Evolutionary conservation across 345 rosid genomes (phyloP), one percentile per base, ranked within the genome.

Genomic region (Toxicodendron radicans): DNA sequence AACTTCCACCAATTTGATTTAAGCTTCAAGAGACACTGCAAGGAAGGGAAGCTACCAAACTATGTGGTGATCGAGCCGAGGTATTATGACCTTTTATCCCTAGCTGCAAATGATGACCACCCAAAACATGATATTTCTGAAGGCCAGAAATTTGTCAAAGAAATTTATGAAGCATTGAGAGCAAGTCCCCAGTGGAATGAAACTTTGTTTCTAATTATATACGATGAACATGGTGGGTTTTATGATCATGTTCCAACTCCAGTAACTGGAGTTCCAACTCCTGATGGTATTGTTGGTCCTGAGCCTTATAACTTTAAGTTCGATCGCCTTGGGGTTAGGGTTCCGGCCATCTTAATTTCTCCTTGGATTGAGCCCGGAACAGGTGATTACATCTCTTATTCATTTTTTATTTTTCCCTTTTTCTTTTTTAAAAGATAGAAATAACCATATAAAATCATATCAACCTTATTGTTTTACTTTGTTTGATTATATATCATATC

Each of bases 211-310:
- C 18, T 92, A 0, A 52, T 94, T 43, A 75, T 79, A 21, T 94
- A 94, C 45, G 97, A 92, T 71, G 98, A 92, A 54, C 98, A 94
- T 35, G 97, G 98, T n/a, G 98, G 97, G 11, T 92, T 88, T 77
- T 94, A 88, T 18, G 98, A 94, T 73, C 98, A 94, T 68, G 98
- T 92, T 51, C 93, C 93, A 1, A 94, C 97, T 0, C 98, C 98
- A 0, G 81, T 79, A 16, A 75, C 60, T 2, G 96, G 97, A 3
- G 89, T 94, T 23, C 98, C 98, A 0, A 94, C 84, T 68, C 98
- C 96, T 0, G 98, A 94, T 38, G 96, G 80, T 53, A 72, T 94
- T 13, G 83, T 83, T 58, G 92, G 96, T 6, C 87, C 89, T 0
- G 81, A 72, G 12, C 94, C 98, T 0, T 89, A 83, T 59, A 79